Base-by-base conservation (phyloP, 2,329 filamentous ascomycete species). In the Penicillium sp. region DNA sequence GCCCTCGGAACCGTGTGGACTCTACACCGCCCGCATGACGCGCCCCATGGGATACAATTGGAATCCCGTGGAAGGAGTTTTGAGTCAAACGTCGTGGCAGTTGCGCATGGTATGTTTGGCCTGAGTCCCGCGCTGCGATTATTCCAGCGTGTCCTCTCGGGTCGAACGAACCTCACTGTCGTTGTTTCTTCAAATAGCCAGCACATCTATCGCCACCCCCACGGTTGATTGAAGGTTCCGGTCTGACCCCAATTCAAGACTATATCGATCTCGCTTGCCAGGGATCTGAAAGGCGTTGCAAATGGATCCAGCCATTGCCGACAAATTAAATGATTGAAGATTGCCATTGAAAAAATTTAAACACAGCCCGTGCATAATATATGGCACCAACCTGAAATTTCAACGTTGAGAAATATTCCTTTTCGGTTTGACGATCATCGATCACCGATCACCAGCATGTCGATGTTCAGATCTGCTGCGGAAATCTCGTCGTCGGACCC, bases 401-500 rank as follows among this genome's bases (percentile, higher is more conserved):
- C 18, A 18, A 18, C 18, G 18, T 18, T 18, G 18, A 18, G 18
- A 18, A 18, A 18, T 3, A 38, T 11, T 29, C 24, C 32, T 24
- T 33, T 3, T n/a, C 40, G 11, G 18, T 1, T 18, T 18, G 18
- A 18, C 18, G 18, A 18, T 43, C 9, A 29, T 38, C 6, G 4
- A 3, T 25, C 34, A 24, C 33, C 11, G 26, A 35, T 25, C 25
- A 53, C 41, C 53, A 63, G 50, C 4, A 70, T 70, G 66, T 71
- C 68, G 18, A 64, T 72, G 63, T 72, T 72, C 51, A 63, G 62
- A 46, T 64, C 68, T 44, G 61, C 68, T 28, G 63, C 62, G 26
- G 70, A 72, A 12, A 58, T 65, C 32, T 65, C 67, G 5, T 69
- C 66, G 5, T 71, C 67, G 4, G 66, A 67, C 59, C 64, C 8